Base-by-base conservation (phyloP, 1,284 basidiomycete species). In the Cystobasidium pallidum region DNA sequence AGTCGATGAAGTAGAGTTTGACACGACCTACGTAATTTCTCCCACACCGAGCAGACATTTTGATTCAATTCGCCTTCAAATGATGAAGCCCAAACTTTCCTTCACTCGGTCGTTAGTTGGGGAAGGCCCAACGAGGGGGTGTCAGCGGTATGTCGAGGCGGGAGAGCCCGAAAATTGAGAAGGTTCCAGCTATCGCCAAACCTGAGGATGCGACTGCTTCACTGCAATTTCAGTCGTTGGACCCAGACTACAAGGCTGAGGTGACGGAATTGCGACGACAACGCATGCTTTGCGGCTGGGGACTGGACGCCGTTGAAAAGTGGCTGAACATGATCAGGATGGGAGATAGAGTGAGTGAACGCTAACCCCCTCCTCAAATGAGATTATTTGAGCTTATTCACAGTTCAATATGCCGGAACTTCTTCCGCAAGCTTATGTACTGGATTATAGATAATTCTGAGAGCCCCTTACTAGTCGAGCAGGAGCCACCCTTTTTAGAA, bases 281-380 rank as follows among this genome's bases (percentile, higher is more conserved):
- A 30, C 59, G 68, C 2, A 41, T 49, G 21, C 61, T 71, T 4
- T 71, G 68, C 45, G 68, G 68, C n/a, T 71, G 68, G 68, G 68
- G 34, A n/a, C 11, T 24, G 15, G 68, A 71, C 15, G 39, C 45
- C n/a, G 51, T 71, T 2, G 32, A 30, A 1, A 52, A 52, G 26
- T 71, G 68, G 68, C 39, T 63, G 34, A 26, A 62, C 8, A 57
- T 63, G 59, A 43, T 71, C n/a, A 24, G 51, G 24, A 45, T n/a
- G 21, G 68, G 68, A 36, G 68, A 71, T 61, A 36, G 68, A 52
- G 68, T 71, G 39, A 71, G 49, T 28, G 3, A 19, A 3, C 17
- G 21, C 49, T 39, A 28, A 43, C 13, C 30, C 39, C 43, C 3
- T 45, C 6, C 43, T n/a, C n/a, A 19, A n/a, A 8, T 39, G 43